These are phyloP conservation scores for Colletotrichum plurivorum DNA, from an alignment of 2,329 filamentous ascomycete genomes.

Conservation along the genomic window DNA sequence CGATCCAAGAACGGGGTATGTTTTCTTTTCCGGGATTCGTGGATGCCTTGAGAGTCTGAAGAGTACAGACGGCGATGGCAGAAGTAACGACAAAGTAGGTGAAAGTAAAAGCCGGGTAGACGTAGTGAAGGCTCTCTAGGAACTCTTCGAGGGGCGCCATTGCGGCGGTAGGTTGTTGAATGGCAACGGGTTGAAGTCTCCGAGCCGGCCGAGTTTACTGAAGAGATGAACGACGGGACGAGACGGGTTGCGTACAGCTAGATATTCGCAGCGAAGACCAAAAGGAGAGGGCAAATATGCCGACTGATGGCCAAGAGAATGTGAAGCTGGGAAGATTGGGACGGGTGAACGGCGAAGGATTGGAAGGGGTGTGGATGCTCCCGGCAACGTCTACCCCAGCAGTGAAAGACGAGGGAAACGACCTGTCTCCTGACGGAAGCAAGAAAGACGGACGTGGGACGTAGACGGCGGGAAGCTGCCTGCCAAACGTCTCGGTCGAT, in stretches of 20 bases:
- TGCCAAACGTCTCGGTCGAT: constrained; percentile 22
- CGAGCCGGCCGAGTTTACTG: not conserved
- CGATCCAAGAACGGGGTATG: constrained; percentile 54
- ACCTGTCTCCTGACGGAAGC: constrained; percentile 1
- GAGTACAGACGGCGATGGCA: constrained; percentile 65
- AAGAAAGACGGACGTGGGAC: constrained; percentile 17
- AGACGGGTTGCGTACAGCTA: not conserved
- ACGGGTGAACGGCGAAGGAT: constrained; percentile 1
- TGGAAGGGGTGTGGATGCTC: constrained; percentile 8
- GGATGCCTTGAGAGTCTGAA: constrained; percentile 61
- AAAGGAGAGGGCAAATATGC: not conserved
- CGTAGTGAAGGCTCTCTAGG: constrained; percentile 68
- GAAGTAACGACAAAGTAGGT: constrained; percentile 69
- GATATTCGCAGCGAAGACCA: not conserved
- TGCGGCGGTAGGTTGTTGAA: constrained; percentile 17
- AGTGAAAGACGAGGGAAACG: not conserved
- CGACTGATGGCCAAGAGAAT: not conserved
- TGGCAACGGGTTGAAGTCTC: not conserved
- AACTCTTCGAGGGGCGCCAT: constrained; percentile 47
- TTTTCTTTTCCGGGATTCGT: constrained; percentile 51
- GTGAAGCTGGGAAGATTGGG: constrained; percentile 10
- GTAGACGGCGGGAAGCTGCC: constrained; percentile 28
- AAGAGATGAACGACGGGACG: not conserved
- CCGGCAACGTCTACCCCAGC: not conserved
- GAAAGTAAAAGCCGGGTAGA: constrained; percentile 70